Evolutionary conservation across 2,329 filamentous ascomycete genomes (phyloP), one percentile per base, ranked within the genome.

Genomic region (Ceratocystis harringtonii): DNA sequence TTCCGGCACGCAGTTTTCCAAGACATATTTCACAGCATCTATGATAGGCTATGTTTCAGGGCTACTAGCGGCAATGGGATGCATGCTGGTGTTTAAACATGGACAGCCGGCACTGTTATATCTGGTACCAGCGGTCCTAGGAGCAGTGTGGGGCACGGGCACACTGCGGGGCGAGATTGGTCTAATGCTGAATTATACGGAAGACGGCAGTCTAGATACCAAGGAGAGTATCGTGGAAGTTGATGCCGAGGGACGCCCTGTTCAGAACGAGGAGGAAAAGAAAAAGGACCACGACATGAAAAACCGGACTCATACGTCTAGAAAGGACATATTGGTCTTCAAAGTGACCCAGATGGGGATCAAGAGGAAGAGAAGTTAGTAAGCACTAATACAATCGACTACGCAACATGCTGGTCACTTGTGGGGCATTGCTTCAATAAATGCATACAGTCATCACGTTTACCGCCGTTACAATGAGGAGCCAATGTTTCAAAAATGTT

Each of bases 101-200:
- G 90, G 89, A 2, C 92, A 99, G 72, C 92, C 92, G 0, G 92
- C 94, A 6, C 79, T 99, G 41, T 78, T 99, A 15, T 97, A 97
- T 72, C 83, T 99, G 5, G 94, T 97, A 0, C 92, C 92, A 0
- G 87, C 89, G 0, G 90, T 97, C 0, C 76, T 96, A 4, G 79
- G 82, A 1, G 82, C 86, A 1, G 72, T 94, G 0, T 95, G 90
- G 87, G 74, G 84, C 2, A 94, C 88, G 1, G 92, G 87, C 0
- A 70, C 85, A 3, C 72, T 81, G 19, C 83, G 85, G 10, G 88
- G 90, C 1, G 91, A 97, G 71, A 69, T 92, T 1, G 78, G 78
- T 62, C 75, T 85, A 52, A 87, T 97, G 83, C 95, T 89, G 87
- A 78, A 78, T 2, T 97, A 92, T 72, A 91, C 85, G 0, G 92